Conservation (phyloP, 108 stramenopile species). For the Pseudonitzschia delicatissima region DNA sequence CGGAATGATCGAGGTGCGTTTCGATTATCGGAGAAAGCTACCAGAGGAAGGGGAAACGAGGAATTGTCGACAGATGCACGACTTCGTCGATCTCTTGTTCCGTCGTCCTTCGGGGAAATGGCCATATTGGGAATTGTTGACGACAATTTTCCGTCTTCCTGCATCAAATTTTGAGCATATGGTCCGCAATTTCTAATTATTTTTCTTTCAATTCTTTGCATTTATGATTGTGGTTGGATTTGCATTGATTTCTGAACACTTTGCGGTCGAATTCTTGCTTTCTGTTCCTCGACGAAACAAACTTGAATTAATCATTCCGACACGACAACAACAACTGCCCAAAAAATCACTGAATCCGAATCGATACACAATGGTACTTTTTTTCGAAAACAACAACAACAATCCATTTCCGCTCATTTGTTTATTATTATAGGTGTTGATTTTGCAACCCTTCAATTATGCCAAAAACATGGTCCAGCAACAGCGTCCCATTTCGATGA, state of each 20-base stretch:
- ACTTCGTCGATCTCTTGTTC: background rate
- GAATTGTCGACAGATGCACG: too few relatives aligned
- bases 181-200: too few relatives aligned
- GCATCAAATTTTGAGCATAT: too few relatives aligned
- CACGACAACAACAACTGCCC: background rate
- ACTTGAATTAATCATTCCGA: background rate
- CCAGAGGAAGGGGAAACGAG: background rate
- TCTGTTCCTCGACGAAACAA: background rate
- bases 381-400: background rate
- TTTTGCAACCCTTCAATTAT: conserved; percentile 92
- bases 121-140: too few relatives aligned
- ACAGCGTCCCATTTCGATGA: conserved; percentile 74
- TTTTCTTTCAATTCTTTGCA: too few relatives aligned
- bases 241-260: too few relatives aligned
- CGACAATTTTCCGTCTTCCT: too few relatives aligned
- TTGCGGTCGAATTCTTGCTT: too few relatives aligned
- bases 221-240: too few relatives aligned
- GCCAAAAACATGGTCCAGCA: conserved; percentile 92
- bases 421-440: conserved; percentile 52
- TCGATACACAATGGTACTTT: background rate
- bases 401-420: background rate
- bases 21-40: background rate
- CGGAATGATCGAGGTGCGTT: conserved; percentile 77
- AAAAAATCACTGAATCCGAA: background rate
- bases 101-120: background rate